Base-by-base conservation (phyloP, 2,329 filamentous ascomycete species). In the Colletotrichum sp. region DNA sequence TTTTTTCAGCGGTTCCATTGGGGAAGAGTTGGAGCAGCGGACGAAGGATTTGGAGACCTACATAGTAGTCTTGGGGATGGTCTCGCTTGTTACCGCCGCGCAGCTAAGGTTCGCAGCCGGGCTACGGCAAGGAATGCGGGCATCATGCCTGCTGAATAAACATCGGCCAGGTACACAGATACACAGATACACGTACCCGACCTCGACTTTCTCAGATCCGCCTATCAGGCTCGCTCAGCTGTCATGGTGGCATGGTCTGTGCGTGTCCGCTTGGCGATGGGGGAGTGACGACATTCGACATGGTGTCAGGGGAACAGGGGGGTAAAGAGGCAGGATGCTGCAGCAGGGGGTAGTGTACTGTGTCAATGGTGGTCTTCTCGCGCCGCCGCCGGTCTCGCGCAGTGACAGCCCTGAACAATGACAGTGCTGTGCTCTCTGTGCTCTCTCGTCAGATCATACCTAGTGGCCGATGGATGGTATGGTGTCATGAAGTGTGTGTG, bases 211-310 rank as follows among this genome's bases (percentile, higher is more conserved):
- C 10, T 21, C 18, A 68, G 69, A 75, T 62, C 39, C 68, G 57
- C 69, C 68, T 26, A 62, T 32, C 62, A 62, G 28, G 10, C 30
- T 49, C 28, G 60, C 8, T 26, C 59, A 55, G 59, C 60, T 64
- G 59, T 59, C 26, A 65, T 39, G 52, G 72, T 28, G 59, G 30
- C 26, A 71, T 55, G 68, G 72, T 34, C 72, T 26, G 70, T 76
- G 73, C 70, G 5, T 55, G 28, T 2, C 13, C 15, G 32, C 70
- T 73, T 68, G 69, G 49, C 32, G 36, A 24, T 64, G 68, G 73
- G 73, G 44, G 63, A 65, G 73, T 76, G 73, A 76, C 70, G 73
- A 73, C 73, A 76, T 76, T 59, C 24, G 64, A 60, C 70, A 73
- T 55, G 70, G 64, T 44, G 52, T 62, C 65, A 69, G 24, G 34